Evolutionary conservation across 1,284 basidiomycete species (phyloP).

Genomic region (Leccinum subatratum): DNA sequence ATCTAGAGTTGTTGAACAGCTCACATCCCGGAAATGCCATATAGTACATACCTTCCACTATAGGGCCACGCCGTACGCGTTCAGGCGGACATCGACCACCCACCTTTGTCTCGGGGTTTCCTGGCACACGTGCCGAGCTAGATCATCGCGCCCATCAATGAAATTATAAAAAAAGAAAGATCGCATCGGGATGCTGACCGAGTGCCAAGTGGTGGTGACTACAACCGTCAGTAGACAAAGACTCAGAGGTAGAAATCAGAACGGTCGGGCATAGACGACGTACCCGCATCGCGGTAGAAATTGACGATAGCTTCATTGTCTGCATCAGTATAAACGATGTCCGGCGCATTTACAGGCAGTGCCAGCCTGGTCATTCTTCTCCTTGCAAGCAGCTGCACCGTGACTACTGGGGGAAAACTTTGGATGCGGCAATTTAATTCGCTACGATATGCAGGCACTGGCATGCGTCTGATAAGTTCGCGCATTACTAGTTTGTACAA

Average conservation of each 20-base stretch:
- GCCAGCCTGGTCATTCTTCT: constrained; percentile 35
- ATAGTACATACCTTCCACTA: too few species aligned
- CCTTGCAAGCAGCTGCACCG: constrained; percentile 37
- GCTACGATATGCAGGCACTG: constrained; percentile 32
- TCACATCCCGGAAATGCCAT: too few species aligned
- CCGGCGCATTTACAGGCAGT: constrained; percentile 39
- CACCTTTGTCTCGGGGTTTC: constrained; percentile 24
- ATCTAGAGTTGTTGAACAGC: not conserved
- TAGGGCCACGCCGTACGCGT: constrained; percentile 26
- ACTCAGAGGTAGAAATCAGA: not conserved
- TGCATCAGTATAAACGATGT: constrained; percentile 51
- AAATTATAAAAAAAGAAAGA: not conserved
- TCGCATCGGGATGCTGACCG: constrained; percentile 35
- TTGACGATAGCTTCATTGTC: constrained; percentile 53
- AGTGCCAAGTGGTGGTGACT: constrained; percentile 53
- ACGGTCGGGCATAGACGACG: constrained; percentile 1
- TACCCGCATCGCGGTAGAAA: constrained; percentile 35
- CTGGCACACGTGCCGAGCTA: constrained; percentile 30
- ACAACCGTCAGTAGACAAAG: not conserved
- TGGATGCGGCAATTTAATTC: too few species aligned
- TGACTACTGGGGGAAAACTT: constrained; percentile 45
- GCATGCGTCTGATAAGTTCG: constrained; percentile 23
- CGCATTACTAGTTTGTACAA: constrained; percentile 21
- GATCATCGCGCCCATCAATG: not conserved
- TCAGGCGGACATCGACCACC: constrained; percentile 30